A percentile compares a stretch with the other conserved stretches of the same genome.
phyloP scores from a whole-genome alignment of 768 basidiomycete genomes.

The Mycena kentingensis region DNA sequence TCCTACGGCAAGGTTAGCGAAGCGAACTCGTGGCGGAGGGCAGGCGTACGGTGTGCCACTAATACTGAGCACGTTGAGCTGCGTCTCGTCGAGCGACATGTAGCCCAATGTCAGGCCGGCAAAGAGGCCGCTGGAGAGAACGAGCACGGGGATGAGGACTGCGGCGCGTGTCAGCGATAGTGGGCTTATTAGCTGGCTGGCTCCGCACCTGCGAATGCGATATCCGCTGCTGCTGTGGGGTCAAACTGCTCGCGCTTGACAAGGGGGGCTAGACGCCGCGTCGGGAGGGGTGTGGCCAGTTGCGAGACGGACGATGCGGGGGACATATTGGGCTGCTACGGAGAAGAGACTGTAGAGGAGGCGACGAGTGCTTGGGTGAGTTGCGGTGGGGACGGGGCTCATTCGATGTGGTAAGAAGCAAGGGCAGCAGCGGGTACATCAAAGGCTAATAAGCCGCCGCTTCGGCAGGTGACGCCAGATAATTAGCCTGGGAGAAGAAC shows the following conservation, averaged over 20 bases:
- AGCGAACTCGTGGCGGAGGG: too few relatives aligned
- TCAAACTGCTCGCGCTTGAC: slow-evolving; percentile 34
- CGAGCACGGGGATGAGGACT: slow-evolving; percentile 79
- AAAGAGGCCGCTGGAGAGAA: slow-evolving; percentile 81
- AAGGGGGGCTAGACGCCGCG: slow-evolving; percentile 13
- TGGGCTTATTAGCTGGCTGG: neutral
- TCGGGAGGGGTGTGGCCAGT: slow-evolving; percentile 10
- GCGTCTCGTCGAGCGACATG: slow-evolving; percentile 91
- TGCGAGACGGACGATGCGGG: slow-evolving; percentile 37
- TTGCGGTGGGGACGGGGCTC: slow-evolving; percentile 37
- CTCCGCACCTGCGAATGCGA: slow-evolving; percentile 36
- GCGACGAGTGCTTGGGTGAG: slow-evolving; percentile 41
- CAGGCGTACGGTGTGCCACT: slow-evolving; percentile 82
- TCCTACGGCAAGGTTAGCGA: slow-evolving; percentile 38
- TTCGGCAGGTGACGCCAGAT: neutral
- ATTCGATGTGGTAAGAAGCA: slow-evolving; percentile 33
- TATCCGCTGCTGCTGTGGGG: slow-evolving; percentile 33
- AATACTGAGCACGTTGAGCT: slow-evolving; percentile 83
- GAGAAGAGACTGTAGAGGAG: slow-evolving; percentile 48
- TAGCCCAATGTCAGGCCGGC: slow-evolving; percentile 91
- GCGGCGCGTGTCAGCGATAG: neutral
- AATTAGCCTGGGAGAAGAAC: neutral
- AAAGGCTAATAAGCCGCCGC: neutral
- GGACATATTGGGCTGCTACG: slow-evolving; percentile 36
- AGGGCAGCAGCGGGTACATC: too few relatives aligned